Conservation (phyloP, 495 filamentous ascomycete genomes). For the Delitschia confertaspora region DNA sequence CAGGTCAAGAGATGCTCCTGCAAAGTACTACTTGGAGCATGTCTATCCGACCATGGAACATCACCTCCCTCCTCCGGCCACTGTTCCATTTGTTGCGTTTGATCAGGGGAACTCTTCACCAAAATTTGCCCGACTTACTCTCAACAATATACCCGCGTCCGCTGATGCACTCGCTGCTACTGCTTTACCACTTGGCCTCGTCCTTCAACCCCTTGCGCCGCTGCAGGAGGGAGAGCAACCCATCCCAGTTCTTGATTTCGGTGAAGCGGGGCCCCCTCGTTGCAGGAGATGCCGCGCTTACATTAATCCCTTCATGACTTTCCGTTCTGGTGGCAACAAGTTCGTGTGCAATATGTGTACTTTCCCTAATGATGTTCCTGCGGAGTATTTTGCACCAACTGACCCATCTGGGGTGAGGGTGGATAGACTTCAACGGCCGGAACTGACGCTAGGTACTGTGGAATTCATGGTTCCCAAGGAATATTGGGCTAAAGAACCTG, state of each 20-base stretch:
- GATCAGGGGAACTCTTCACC: constrained; percentile 97
- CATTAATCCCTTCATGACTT: constrained; percentile 98
- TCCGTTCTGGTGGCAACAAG: constrained; percentile 85
- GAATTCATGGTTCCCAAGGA: constrained; percentile 97
- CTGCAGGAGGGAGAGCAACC: constrained; percentile 76
- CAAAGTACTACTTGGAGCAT: constrained; percentile 75
- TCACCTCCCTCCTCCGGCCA: constrained; percentile 78
- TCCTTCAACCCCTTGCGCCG: constrained; percentile 81
- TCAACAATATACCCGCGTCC: constrained; percentile 83
- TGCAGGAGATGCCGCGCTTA: constrained; percentile 92
- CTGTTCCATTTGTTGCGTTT: constrained; percentile 81
- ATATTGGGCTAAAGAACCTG: constrained; percentile 94
- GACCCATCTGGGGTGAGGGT: constrained; percentile 80
- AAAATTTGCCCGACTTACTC: constrained; percentile 80
- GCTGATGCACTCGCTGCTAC: constrained; percentile 72
- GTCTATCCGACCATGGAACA: constrained; percentile 91
- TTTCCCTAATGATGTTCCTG: constrained; percentile 87
- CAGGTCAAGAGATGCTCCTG: constrained; percentile 66
- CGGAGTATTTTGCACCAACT: constrained; percentile 87
- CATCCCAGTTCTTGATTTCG: constrained; percentile 92
- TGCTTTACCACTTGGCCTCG: constrained; percentile 72
- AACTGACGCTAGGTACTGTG: constrained; percentile 82
- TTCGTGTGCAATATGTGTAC: constrained; percentile 98
- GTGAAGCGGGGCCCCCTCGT: constrained; percentile 79
- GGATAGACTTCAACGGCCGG: constrained; percentile 81